Percentiles rank a stretch among this genome's conserved stretches.
Conservation (phyloP, 2,329 filamentous ascomycete genomes). For the Trichophyton simii region DNA sequence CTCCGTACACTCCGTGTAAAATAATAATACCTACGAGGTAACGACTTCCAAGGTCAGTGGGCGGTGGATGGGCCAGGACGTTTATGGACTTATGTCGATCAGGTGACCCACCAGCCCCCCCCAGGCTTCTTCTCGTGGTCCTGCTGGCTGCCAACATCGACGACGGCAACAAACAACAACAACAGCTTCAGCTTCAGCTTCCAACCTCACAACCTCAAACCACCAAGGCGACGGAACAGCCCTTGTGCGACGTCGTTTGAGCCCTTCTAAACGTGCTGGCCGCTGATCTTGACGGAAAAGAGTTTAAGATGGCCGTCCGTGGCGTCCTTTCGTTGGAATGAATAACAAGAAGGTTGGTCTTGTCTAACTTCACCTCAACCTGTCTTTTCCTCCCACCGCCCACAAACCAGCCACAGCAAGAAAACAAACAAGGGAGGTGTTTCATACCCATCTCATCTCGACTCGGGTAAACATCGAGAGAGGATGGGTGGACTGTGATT, state of each 20-base stretch:
- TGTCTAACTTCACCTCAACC: no score
- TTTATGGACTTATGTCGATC: not conserved
- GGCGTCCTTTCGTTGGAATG: not conserved
- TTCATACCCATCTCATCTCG: constrained; percentile 1
- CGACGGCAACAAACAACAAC: no score
- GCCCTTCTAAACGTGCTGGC: not conserved
- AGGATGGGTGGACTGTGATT: not conserved
- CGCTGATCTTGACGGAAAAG: not conserved
- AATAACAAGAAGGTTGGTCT: not conserved
- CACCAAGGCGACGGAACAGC: not conserved
- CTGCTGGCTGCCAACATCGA: no score
- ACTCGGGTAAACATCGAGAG: no score
- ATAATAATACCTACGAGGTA: no score
- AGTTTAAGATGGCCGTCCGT: not conserved
- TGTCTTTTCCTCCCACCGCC: not conserved
- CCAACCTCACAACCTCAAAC: not conserved
- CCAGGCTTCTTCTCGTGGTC: no score
- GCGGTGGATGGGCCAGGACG: not conserved
- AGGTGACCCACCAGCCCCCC: not conserved
- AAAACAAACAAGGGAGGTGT: not conserved
- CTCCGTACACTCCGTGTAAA: no score
- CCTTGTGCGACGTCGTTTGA: not conserved
- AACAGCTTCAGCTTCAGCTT: not conserved
- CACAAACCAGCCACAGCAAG: not conserved
- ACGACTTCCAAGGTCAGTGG: not conserved